These are phyloP conservation scores for Hyaloscypha bicolor DNA, from an alignment of 495 filamentous ascomycete genomes.

Conservation along the genomic window DNA sequence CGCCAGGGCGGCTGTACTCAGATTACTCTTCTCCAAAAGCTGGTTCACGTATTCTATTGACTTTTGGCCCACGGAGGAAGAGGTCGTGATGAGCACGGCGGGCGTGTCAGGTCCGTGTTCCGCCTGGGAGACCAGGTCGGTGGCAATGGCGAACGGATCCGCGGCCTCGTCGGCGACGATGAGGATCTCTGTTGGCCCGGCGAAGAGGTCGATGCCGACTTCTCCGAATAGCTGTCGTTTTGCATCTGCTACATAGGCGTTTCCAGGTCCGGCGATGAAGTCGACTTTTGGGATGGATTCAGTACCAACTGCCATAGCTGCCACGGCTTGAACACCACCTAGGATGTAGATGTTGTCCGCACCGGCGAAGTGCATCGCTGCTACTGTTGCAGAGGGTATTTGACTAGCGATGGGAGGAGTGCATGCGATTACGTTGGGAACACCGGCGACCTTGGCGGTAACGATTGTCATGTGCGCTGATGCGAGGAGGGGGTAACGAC, in stretches of 20 bases:
- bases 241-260: constrained; percentile 57
- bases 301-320: constrained; percentile 71
- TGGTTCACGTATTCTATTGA: constrained; percentile 44
- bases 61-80: constrained; percentile 41
- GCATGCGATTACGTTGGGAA: constrained; percentile 50
- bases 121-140: constrained; percentile 53
- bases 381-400: constrained; percentile 52
- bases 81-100: constrained; percentile 50
- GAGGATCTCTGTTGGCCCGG: constrained; percentile 57
- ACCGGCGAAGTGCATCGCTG: constrained; percentile 56
- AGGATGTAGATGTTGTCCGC: constrained; percentile 56
- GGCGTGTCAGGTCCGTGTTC: constrained; percentile 57
- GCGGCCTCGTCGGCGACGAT: constrained; percentile 53
- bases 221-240: constrained; percentile 57
- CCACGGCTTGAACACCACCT: constrained; percentile 57
- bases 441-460: constrained; percentile 57
- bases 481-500: constrained; percentile 56
- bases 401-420: constrained; percentile 54
- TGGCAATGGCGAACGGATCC: constrained; percentile 53
- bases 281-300: constrained; percentile 55
- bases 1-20: constrained; percentile 48
- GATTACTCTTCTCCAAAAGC: constrained; percentile 36
- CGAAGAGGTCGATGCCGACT: constrained; percentile 56
- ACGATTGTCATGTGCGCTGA: constrained; percentile 61
- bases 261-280: constrained; percentile 57